A percentile compares a stretch with the other conserved stretches of the same genome.
Evolutionary conservation across 2,329 filamentous ascomycete species (phyloP).

Genomic region (Calonectria pseudoreteaudii): DNA sequence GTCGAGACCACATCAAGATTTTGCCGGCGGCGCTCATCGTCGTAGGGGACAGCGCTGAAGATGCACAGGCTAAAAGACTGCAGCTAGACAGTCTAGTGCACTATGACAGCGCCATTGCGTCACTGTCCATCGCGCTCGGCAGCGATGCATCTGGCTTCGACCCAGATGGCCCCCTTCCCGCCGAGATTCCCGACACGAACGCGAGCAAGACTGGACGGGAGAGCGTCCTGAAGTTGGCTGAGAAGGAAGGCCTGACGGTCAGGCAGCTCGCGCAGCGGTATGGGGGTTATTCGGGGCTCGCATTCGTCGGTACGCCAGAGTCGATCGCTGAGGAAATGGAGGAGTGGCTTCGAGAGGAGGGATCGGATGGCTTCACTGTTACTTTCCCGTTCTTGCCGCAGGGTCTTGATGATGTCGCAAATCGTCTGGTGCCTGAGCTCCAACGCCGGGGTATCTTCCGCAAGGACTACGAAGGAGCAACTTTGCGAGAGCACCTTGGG

Average conservation of each 20-base stretch:
- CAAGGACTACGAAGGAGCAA: constrained; percentile 63
- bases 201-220: constrained; percentile 63
- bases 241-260: constrained; percentile 59
- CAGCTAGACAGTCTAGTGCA: constrained; percentile 64
- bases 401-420: constrained; percentile 61
- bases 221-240: constrained; percentile 57
- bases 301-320: constrained; percentile 63
- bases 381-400: constrained; percentile 62
- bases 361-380: constrained; percentile 64
- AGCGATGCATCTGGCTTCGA: constrained; percentile 60
- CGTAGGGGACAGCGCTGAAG: constrained; percentile 60
- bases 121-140: constrained; percentile 61
- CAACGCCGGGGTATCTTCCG: constrained; percentile 64
- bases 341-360: constrained; percentile 59
- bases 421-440: constrained; percentile 61
- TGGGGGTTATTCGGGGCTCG: constrained; percentile 61
- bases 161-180: constrained; percentile 61
- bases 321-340: constrained; percentile 62
- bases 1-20: constrained; percentile 61
- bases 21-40: constrained; percentile 64
- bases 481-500: constrained; percentile 65
- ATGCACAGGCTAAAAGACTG: constrained; percentile 61
- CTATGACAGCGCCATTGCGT: constrained; percentile 66
- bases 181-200: constrained; percentile 64
- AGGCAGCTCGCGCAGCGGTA: constrained; percentile 63